Percentiles rank a stretch among this genome's conserved stretches.
Conservation (phyloP, 1,284 basidiomycete species). For the Cryptococcus neoformans region DNA sequence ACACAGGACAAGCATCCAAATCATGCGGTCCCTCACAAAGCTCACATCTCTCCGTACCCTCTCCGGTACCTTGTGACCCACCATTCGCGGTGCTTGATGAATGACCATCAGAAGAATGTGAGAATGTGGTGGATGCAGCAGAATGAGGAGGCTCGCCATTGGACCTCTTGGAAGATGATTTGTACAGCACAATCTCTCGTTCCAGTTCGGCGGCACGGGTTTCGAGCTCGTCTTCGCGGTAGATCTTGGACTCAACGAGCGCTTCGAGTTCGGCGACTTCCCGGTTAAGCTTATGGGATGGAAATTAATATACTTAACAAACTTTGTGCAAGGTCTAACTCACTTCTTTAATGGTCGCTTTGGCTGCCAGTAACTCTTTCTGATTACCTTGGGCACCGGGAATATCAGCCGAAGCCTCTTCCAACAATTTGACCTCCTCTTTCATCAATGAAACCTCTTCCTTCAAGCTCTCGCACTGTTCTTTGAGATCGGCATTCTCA, state of each 20-base stretch:
- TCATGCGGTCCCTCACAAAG: constrained; percentile 48
- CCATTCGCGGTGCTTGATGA: constrained; percentile 12
- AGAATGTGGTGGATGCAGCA: not conserved
- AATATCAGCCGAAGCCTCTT: constrained; percentile 25
- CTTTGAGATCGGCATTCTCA: constrained; percentile 66
- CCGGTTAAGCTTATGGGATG: constrained; percentile 65
- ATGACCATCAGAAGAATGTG: constrained; percentile 7
- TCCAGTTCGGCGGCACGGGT: constrained; percentile 73
- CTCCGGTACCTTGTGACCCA: not conserved
- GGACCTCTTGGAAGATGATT: constrained; percentile 1
- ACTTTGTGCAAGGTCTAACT: constrained; percentile 2
- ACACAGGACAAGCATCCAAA: constrained; percentile 47
- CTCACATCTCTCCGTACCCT: constrained; percentile 27
- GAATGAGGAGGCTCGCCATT: constrained; percentile 1
- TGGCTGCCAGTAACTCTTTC: constrained; percentile 34
- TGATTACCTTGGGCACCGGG: not conserved
- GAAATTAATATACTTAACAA: not conserved
- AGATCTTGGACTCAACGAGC: constrained; percentile 90
- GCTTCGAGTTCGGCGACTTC: constrained; percentile 86
- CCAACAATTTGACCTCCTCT: constrained; percentile 41
- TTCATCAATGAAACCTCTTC: constrained; percentile 69
- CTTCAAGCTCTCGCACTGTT: constrained; percentile 66
- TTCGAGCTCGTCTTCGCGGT: constrained; percentile 90
- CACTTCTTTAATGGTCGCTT: constrained; percentile 39
- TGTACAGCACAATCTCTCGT: constrained; percentile 25